These are phyloP conservation scores for Tillandsia fasciculata DNA, from an alignment of 176 grass and related monocot genomes.

Conservation along the genomic window DNA sequence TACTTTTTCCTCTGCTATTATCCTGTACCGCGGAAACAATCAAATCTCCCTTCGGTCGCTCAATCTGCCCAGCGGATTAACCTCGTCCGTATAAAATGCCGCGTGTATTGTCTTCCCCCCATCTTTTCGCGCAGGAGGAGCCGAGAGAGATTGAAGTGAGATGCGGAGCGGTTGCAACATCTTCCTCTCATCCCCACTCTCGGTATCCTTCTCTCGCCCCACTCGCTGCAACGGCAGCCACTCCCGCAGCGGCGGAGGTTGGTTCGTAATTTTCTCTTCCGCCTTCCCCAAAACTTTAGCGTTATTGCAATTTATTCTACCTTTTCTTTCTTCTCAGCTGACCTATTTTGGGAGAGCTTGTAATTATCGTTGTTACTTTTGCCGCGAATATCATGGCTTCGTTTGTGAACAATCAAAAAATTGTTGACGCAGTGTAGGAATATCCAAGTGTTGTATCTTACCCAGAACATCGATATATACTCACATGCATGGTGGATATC, in stretches of 20 bases:
- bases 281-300: not conserved
- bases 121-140: not conserved
- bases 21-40: no score
- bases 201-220: not conserved
- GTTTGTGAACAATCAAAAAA: no score
- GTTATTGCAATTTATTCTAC: not conserved
- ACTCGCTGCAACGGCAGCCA: not conserved
- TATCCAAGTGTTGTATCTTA: no score
- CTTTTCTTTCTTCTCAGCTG: not conserved
- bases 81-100: not conserved
- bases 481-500: no score
- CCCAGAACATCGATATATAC: no score
- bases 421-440: no score
- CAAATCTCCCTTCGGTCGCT: not conserved
- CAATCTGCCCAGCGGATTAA: not conserved
- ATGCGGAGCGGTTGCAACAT: not conserved
- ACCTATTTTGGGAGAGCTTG: no score
- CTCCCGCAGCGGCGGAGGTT: not conserved
- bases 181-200: not conserved
- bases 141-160: not conserved
- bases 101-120: not conserved
- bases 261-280: not conserved
- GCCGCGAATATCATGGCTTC: no score
- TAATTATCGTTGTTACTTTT: no score
- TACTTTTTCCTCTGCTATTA: no score